Evolutionary conservation across 306 rosid species (phyloP).

Genomic region (Begonia loranthoides): DNA sequence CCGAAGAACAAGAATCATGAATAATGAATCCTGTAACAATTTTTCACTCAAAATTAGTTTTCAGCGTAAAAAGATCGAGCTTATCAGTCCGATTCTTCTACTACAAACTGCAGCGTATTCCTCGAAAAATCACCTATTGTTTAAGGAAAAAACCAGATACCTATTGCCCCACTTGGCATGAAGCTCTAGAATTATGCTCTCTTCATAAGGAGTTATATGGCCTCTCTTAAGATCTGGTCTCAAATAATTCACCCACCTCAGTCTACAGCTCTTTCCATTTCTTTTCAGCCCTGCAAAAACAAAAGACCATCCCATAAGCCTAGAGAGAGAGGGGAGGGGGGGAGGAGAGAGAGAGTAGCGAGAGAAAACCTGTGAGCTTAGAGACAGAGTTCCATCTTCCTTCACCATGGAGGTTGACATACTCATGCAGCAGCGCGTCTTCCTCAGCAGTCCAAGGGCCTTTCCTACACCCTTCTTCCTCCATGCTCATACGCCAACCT

Average conservation of each 20-base stretch:
- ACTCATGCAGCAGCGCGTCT: constrained; percentile 67
- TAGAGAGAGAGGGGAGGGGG: constrained; percentile 46
- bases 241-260: constrained; percentile 91
- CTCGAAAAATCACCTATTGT: no score
- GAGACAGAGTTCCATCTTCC: constrained; percentile 98
- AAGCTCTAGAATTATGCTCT: constrained; percentile 61
- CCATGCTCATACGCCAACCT: constrained; percentile 46
- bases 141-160: constrained; percentile 17
- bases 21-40: no score
- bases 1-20: no score
- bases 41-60: no score
- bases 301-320: constrained; percentile 48
- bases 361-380: constrained; percentile 55
- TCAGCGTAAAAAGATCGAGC: no score
- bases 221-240: constrained; percentile 96
- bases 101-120: no score
- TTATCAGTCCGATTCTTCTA: no score
- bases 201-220: constrained; percentile 93
- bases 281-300: constrained; percentile 61
- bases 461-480: constrained; percentile 82
- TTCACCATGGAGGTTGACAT: constrained; percentile 82
- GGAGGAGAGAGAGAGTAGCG: constrained; percentile 56
- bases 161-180: constrained; percentile 97
- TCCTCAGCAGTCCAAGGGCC: constrained; percentile 99
- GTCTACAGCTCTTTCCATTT: constrained; percentile 93